Conservation (phyloP, 345 rosid genomes). For the Citrus reticulata region DNA sequence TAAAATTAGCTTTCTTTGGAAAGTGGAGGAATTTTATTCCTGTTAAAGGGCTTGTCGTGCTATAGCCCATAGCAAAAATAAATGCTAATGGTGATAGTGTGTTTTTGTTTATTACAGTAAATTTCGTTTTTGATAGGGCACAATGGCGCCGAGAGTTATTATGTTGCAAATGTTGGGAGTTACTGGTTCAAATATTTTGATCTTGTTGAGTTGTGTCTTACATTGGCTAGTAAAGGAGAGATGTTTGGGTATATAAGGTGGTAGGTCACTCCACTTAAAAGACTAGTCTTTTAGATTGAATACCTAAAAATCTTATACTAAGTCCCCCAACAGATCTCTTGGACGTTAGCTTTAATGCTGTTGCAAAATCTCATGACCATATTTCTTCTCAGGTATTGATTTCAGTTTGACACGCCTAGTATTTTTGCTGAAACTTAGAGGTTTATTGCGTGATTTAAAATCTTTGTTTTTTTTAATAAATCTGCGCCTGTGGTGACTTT, state of each 20-base stretch:
- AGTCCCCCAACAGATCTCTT: conserved; percentile 30
- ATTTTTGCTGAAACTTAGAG: background rate
- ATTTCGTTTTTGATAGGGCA: conserved; percentile 24
- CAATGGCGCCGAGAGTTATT: conserved; percentile 40
- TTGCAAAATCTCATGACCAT: conserved; percentile 26
- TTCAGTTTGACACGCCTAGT: background rate
- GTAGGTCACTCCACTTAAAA: too few relatives aligned
- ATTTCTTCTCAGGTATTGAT: conserved; percentile 43
- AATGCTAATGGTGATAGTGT: too few relatives aligned
- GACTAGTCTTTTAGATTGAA: too few relatives aligned
- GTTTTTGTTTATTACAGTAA: background rate
- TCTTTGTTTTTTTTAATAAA: too few relatives aligned
- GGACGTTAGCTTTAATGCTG: conserved; percentile 11
- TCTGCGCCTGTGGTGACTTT: background rate
- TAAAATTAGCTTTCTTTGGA: background rate
- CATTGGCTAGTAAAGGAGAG: too few relatives aligned
- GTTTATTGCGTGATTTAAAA: background rate
- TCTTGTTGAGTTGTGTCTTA: background rate
- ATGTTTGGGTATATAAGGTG: too few relatives aligned
- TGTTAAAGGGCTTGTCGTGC: background rate
- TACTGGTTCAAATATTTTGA: conserved; percentile 44
- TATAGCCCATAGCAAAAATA: background rate
- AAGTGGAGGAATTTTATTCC: background rate
- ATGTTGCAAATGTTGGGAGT: conserved; percentile 21
- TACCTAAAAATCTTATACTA: too few relatives aligned